phyloP scores from a whole-genome alignment of 2,329 filamentous ascomycete genomes.

The Seiridium cupressi region DNA sequence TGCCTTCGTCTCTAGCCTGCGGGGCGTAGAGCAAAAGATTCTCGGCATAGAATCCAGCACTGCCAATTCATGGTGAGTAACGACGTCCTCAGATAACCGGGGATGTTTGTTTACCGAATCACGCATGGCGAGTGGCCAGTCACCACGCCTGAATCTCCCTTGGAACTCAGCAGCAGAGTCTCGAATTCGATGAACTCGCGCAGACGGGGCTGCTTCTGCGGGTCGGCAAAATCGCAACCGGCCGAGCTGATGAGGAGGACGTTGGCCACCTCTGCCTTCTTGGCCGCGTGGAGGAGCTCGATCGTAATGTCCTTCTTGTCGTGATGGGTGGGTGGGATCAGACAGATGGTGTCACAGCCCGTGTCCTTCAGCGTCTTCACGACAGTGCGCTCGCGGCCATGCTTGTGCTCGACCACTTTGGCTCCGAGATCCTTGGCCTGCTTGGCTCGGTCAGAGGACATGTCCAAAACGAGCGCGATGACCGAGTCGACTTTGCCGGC shows the following conservation, averaged over 20 bases:
- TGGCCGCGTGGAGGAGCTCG: constrained; percentile 44
- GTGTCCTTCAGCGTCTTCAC: constrained; percentile 36
- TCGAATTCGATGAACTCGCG: constrained; percentile 52
- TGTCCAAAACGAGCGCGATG: constrained; percentile 38
- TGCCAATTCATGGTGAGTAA: constrained; percentile 14
- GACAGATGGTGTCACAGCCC: constrained; percentile 45
- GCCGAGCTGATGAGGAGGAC: constrained; percentile 46
- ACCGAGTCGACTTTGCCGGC: constrained; percentile 37
- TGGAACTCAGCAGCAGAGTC: constrained; percentile 35
- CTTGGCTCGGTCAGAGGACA: constrained; percentile 32
- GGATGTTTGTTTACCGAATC: not conserved
- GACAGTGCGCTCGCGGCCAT: constrained; percentile 37
- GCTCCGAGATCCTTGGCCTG: constrained; percentile 40
- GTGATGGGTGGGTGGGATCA: constrained; percentile 44
- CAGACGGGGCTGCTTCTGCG: constrained; percentile 44
- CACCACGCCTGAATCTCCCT: constrained; percentile 37
- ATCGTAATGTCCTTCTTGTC: constrained; percentile 43
- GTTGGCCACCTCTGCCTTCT: constrained; percentile 42
- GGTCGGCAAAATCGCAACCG: constrained; percentile 48
- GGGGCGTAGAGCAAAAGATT: constrained; percentile 47
- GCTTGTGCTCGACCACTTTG: constrained; percentile 38
- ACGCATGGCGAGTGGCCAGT: constrained; percentile 34
- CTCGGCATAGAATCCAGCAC: constrained; percentile 50
- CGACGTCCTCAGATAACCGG: constrained; percentile 29
- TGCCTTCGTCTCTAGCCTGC: constrained; percentile 41